A percentile compares a stretch with the other conserved stretches of the same genome.
Conservation (phyloP, 257 asterid genomes). For the Parsonsia alboflavescens region DNA sequence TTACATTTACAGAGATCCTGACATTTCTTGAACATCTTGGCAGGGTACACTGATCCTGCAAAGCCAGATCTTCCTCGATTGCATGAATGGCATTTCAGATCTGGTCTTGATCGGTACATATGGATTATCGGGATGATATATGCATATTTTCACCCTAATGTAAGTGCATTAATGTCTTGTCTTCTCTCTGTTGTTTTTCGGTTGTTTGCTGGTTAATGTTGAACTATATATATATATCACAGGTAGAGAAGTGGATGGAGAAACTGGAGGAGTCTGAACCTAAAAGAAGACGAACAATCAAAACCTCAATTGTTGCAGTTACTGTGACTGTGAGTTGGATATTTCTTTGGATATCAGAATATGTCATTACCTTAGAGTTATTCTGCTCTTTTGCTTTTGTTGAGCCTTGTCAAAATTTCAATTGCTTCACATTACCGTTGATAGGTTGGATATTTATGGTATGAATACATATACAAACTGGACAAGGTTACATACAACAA, state of each 20-base stretch:
- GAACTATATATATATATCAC: conserved; percentile 16
- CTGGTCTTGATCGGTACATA: conserved; percentile 87
- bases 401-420: not conserved
- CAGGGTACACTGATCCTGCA: conserved; percentile 92
- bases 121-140: conserved; percentile 87
- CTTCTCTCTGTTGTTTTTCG: not conserved
- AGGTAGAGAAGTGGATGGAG: conserved; percentile 98
- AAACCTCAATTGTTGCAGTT: conserved; percentile 49
- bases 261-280: conserved; percentile 84
- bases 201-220: conserved; percentile 3
- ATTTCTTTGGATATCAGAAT: not conserved
- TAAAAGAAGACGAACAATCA: conserved; percentile 65
- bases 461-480: conserved; percentile 82
- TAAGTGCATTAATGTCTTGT: conserved; percentile 23
- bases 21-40: conserved; percentile 19
- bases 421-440: conserved; percentile 13
- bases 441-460: conserved; percentile 67
- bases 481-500: conserved; percentile 84
- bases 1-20: conserved; percentile 11
- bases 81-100: conserved; percentile 95
- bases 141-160: conserved; percentile 82
- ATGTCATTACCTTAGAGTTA: not conserved
- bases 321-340: conserved; percentile 50
- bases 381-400: not conserved
- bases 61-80: conserved; percentile 83